Conservation (phyloP, 2,329 filamentous ascomycete species). For the Delphinella strobiligena region DNA sequence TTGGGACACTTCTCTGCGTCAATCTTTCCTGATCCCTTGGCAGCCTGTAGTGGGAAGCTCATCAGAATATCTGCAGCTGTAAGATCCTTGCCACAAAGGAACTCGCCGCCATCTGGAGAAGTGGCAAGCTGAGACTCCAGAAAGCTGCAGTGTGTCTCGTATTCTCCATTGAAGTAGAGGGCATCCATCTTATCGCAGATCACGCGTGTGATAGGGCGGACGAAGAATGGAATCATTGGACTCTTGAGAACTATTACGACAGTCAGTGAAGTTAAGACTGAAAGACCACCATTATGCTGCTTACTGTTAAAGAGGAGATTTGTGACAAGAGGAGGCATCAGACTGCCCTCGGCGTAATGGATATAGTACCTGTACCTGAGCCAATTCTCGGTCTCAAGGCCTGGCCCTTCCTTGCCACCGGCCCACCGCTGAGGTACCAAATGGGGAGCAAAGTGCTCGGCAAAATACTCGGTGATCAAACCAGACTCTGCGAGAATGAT, state of each 20-base stretch:
- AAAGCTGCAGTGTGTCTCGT: constrained; percentile 36
- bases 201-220: constrained; percentile 49
- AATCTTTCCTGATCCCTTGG: constrained; percentile 21
- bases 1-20: constrained; percentile 34
- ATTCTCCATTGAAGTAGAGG: constrained; percentile 34
- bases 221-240: constrained; percentile 50
- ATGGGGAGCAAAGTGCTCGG: constrained; percentile 49
- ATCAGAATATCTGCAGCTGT: constrained; percentile 42
- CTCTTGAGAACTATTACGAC: constrained; percentile 7
- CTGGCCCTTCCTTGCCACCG: constrained; percentile 41
- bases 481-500: constrained; percentile 70
- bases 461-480: constrained; percentile 70
- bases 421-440: constrained; percentile 42
- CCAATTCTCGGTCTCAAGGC: constrained; percentile 46
- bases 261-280: background rate
- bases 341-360: constrained; percentile 74
- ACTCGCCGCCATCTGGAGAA: constrained; percentile 36
- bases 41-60: constrained; percentile 39
- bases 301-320: constrained; percentile 48
- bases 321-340: constrained; percentile 62
- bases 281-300: no score
- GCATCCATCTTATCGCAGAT: constrained; percentile 39
- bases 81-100: constrained; percentile 36
- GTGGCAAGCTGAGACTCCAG: constrained; percentile 38
- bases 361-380: constrained; percentile 56